Conservation (phyloP, 495 filamentous ascomycete species). For the Cercophora samala region DNA sequence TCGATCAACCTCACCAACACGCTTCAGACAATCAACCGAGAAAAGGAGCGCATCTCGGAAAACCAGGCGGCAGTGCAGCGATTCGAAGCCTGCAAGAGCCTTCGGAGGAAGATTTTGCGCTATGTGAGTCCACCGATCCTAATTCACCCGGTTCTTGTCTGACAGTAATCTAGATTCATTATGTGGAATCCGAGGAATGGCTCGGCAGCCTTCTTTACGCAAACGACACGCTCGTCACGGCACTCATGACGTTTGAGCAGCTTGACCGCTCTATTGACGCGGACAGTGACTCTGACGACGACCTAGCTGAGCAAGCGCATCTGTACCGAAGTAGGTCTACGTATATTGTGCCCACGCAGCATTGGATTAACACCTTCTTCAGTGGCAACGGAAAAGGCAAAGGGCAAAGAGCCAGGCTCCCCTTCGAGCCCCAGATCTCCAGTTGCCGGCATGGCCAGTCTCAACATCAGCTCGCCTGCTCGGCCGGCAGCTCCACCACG, state of each 20-base stretch:
- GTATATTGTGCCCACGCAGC: background rate
- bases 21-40: constrained; percentile 86
- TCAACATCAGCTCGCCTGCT: constrained; percentile 37
- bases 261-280: constrained; percentile 94
- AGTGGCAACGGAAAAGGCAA: constrained; percentile 52
- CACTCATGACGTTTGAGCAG: constrained; percentile 90
- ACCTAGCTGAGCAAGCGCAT: constrained; percentile 55
- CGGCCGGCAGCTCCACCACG: constrained; percentile 44
- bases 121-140: constrained; percentile 54
- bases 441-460: constrained; percentile 36
- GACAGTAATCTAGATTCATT: constrained; percentile 57
- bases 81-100: constrained; percentile 81
- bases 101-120: constrained; percentile 77
- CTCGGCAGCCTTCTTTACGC: constrained; percentile 76
- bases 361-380: background rate
- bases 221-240: constrained; percentile 83
- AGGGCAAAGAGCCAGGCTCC: constrained; percentile 44
- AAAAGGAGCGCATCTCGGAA: constrained; percentile 81
- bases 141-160: background rate
- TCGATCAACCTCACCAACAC: constrained; percentile 89
- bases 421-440: constrained; percentile 35
- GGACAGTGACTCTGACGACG: constrained; percentile 89
- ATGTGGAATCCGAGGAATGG: constrained; percentile 78
- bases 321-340: constrained; percentile 47
- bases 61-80: constrained; percentile 69